A percentile compares a stretch with the other conserved stretches of the same genome.
Conservation (phyloP, 1,139 yeast genomes). For the Geotrichum australiense region DNA sequence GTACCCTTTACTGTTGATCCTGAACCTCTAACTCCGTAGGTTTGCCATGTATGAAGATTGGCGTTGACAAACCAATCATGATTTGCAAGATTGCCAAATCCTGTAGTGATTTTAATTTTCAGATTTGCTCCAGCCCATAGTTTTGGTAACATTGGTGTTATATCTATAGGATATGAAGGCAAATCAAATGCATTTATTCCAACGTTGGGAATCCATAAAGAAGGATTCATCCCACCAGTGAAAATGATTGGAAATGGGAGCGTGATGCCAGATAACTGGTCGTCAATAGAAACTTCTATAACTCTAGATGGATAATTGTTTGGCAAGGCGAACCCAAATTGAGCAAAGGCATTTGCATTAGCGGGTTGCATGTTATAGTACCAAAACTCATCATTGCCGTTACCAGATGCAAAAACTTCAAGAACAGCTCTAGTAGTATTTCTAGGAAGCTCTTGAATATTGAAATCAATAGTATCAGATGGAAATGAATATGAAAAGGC, state of each 20-base stretch:
- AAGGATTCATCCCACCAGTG: slow-evolving; percentile 75
- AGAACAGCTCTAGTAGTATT: slow-evolving; percentile 55
- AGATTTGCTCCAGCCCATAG: slow-evolving; percentile 42
- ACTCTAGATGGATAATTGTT: slow-evolving; percentile 40
- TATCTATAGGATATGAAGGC: slow-evolving; percentile 55
- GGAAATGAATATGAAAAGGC: slow-evolving; percentile 22
- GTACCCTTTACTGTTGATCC: slow-evolving; percentile 20
- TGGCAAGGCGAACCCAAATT: slow-evolving; percentile 4
- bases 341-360: slow-evolving; percentile 29
- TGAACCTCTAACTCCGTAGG: slow-evolving; percentile 24
- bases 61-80: slow-evolving; percentile 64
- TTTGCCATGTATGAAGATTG: slow-evolving; percentile 56
- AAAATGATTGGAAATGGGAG: slow-evolving; percentile 46
- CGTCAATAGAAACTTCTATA: slow-evolving; percentile 32
- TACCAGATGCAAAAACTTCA: slow-evolving; percentile 64
- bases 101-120: slow-evolving; percentile 46
- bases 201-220: slow-evolving; percentile 74
- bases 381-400: slow-evolving; percentile 80
- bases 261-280: slow-evolving; percentile 32
- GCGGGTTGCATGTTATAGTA: slow-evolving; percentile 55
- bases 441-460: slow-evolving; percentile 41
- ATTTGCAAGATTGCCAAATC: slow-evolving; percentile 38
- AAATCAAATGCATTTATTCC: slow-evolving; percentile 67
- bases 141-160: slow-evolving; percentile 58
- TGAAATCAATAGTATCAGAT: slow-evolving; percentile 21